These are phyloP conservation scores for Mycena galericulata DNA, from an alignment of 768 basidiomycete species.

Conservation along the genomic window DNA sequence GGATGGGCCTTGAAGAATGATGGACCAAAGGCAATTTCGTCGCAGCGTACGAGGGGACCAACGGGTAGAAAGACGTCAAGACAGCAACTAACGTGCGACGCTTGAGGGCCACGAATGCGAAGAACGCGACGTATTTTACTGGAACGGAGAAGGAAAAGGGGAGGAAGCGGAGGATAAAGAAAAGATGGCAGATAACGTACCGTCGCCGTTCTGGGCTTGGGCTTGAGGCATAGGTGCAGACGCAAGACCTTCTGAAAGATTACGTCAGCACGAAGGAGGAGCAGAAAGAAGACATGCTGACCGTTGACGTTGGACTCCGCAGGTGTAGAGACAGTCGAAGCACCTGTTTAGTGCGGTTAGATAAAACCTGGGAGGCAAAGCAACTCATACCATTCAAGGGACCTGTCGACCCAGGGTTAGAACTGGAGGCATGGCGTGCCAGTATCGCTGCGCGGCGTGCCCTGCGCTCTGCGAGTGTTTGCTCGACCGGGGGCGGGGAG, in stretches of 20 bases:
- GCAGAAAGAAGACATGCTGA: background rate
- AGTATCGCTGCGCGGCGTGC: slow-evolving; percentile 83
- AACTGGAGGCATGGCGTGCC: slow-evolving; percentile 64
- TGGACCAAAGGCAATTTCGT: too few relatives aligned
- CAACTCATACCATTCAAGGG: slow-evolving; percentile 58
- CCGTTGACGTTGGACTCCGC: background rate
- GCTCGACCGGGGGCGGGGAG: slow-evolving; percentile 69
- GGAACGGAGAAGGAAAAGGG: background rate
- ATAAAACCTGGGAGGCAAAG: background rate
- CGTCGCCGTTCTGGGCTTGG: slow-evolving; percentile 25
- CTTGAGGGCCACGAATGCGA: too few relatives aligned
- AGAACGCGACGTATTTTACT: background rate
- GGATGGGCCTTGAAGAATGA: background rate
- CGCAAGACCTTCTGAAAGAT: background rate
- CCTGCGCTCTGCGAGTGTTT: slow-evolving; percentile 74
- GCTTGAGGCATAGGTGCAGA: slow-evolving; percentile 1
- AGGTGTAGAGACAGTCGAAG: slow-evolving; percentile 15
- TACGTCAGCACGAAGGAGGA: background rate
- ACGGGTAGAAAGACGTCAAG: too few relatives aligned
- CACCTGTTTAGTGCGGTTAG: background rate
- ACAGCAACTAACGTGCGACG: too few relatives aligned
- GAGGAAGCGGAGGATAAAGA: background rate
- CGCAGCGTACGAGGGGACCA: too few relatives aligned
- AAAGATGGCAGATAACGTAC: slow-evolving; percentile 21
- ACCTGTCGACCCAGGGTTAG: slow-evolving; percentile 78